Percentiles rank a stretch among this genome's conserved stretches.
Evolutionary conservation across 768 basidiomycete species (phyloP).

Genomic region (Serendipita sp.): DNA sequence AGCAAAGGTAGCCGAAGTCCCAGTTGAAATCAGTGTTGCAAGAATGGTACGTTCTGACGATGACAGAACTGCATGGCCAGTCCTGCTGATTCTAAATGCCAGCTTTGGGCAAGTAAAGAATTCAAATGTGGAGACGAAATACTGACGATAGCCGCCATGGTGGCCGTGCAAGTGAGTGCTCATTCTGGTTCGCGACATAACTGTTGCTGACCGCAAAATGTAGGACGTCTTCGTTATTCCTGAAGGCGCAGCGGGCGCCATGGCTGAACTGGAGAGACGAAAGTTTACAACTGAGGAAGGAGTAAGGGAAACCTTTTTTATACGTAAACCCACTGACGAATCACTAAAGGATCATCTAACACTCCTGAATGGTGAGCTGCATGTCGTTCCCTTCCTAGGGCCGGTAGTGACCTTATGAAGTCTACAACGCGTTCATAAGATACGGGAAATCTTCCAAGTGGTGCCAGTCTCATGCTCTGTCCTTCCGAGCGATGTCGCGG

Average conservation of each 20-base stretch:
- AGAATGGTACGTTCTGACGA: slow-evolving; percentile 50
- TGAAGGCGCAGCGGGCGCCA: slow-evolving; percentile 66
- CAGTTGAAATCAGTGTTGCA: slow-evolving; percentile 84
- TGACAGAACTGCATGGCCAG: too few species aligned
- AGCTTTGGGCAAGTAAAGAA: slow-evolving; percentile 78
- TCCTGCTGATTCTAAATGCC: neutral
- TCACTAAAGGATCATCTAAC: slow-evolving; percentile 78
- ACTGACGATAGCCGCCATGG: slow-evolving; percentile 91
- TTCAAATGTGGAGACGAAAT: slow-evolving; percentile 90
- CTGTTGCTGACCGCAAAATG: neutral
- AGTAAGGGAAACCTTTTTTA: slow-evolving; percentile 26
- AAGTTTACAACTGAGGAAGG: slow-evolving; percentile 99
- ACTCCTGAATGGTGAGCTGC: slow-evolving; percentile 59
- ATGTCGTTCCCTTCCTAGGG: neutral
- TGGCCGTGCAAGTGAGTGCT: slow-evolving; percentile 56
- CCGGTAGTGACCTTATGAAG: slow-evolving; percentile 23
- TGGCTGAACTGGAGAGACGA: slow-evolving; percentile 80
- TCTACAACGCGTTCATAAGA: slow-evolving; percentile 81
- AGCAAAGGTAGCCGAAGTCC: slow-evolving; percentile 80
- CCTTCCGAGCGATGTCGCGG: slow-evolving; percentile 84
- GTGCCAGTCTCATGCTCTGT: slow-evolving; percentile 85
- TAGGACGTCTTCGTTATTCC: slow-evolving; percentile 85
- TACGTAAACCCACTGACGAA: neutral
- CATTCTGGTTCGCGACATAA: neutral
- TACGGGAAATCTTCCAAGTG: slow-evolving; percentile 75